Base-by-base conservation (phyloP, 2,329 filamentous ascomycete species). In the Zasmidium citrigriseum region DNA sequence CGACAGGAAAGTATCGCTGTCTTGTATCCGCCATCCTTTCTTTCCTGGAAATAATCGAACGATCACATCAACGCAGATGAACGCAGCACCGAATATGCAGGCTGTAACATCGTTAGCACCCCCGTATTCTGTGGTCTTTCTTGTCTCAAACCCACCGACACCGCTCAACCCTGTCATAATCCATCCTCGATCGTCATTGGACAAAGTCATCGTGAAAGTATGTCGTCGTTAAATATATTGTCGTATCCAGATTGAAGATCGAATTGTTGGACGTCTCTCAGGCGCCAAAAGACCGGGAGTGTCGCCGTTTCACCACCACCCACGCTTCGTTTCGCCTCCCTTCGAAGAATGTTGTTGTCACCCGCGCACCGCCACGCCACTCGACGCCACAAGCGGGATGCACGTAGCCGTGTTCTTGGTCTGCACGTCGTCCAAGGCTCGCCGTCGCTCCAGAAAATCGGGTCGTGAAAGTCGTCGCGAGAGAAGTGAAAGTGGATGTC, bases 181-280 rank as follows among this genome's bases (percentile, higher is more conserved):
- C 93, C 93, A 98, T 69, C 95, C 93, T 64, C 92, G 86, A 63
- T 88, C 88, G 78, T 98, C 93, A 78, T 93, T 95, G 72, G 86
- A 83, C 64, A 89, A 70, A 56, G 69, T 74, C 81, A 83, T 76
- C 14, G 65, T 72, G 62, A 27, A 23, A 47, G 48, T 22, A 20
- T 53, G n/a, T 27, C 46, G 10, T n/a, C 34, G 27, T 38, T 45
- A 38, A 18, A 20, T 22, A 12, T 22, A 52, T 52, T n/a, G 46
- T 56, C 49, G 47, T 56, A n/a, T 22, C 10, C 24, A 25, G 12
- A n/a, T 11, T 49, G 5, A 23, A 4, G 9, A 5, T n/a, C 47
- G 22, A 41, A 41, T 49, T n/a, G 45, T 25, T 18, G 11, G 29
- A 22, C 9, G 21, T 52, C 12, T 44, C 14, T 7, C n/a, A 20